Conservation (phyloP, 1,139 yeast species). For the Meyerozyma carpophila region DNA sequence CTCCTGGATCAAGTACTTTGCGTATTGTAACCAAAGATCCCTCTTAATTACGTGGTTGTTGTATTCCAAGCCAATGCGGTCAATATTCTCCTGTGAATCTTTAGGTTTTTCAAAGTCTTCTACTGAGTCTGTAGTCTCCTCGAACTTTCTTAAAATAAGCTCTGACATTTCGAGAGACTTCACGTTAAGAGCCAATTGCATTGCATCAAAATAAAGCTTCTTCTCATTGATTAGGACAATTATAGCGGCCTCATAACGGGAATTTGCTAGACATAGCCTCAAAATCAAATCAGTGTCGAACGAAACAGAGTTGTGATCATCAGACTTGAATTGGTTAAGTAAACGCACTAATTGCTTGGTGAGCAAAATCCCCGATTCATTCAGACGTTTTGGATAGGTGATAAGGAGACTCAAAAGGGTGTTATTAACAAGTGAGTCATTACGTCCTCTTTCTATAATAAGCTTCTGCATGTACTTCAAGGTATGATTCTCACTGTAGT, state of each 20-base stretch:
- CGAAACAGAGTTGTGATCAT: conserved; percentile 4
- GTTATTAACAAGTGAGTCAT: conserved; percentile 57
- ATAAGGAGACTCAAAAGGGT: conserved; percentile 70
- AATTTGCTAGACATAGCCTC: conserved; percentile 61
- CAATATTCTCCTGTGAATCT: neutral
- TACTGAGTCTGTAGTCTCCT: conserved; percentile 17
- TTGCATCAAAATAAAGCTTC: conserved; percentile 75
- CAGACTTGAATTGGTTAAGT: conserved; percentile 21
- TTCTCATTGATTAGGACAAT: conserved; percentile 60
- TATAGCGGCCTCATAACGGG: conserved; percentile 61
- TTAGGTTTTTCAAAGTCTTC: conserved; percentile 5
- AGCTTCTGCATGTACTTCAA: conserved; percentile 58
- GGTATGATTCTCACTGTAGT: conserved; percentile 51
- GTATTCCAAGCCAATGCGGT: neutral
- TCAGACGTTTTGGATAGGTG: conserved; percentile 37
- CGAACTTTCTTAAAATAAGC: conserved; percentile 30
- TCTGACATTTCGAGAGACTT: conserved; percentile 56
- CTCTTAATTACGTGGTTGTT: neutral
- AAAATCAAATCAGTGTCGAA: conserved; percentile 74
- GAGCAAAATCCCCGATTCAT: conserved; percentile 29
- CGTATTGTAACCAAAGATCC: neutral
- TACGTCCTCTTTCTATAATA: conserved; percentile 46
- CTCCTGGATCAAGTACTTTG: neutral
- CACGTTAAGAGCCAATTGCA: conserved; percentile 61
- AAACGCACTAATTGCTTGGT: conserved; percentile 24